Percentiles rank a stretch among this genome's conserved stretches.
phyloP scores from a whole-genome alignment of 768 basidiomycete species.

The Xerocomellus amylosporus region DNA sequence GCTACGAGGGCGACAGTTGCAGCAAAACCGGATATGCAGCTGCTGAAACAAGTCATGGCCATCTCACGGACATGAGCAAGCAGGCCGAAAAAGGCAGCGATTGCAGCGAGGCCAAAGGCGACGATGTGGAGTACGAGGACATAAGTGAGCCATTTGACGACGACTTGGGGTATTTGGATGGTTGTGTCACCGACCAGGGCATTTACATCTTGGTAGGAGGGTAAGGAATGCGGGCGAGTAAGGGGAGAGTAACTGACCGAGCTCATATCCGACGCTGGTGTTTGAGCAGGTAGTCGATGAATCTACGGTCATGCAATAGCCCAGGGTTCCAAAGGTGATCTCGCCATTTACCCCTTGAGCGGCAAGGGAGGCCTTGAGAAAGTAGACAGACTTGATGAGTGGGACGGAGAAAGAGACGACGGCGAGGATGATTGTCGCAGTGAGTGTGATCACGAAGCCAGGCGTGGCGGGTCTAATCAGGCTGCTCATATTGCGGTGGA shows the following conservation, averaged over 20 bases:
- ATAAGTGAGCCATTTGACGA: conserved; percentile 95
- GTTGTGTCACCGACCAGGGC: conserved; percentile 66
- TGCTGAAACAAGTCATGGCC: conserved; percentile 81
- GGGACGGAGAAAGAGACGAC: conserved; percentile 91
- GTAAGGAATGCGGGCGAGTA: conserved; percentile 4
- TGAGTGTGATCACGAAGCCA: conserved; percentile 78
- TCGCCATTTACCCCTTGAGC: conserved; percentile 48
- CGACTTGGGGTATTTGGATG: conserved; percentile 74
- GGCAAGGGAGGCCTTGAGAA: conserved; percentile 72
- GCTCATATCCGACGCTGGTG: conserved; percentile 81
- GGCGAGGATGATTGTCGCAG: conserved; percentile 76
- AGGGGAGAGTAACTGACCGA: conserved; percentile 53
- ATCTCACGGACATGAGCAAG: conserved; percentile 86
- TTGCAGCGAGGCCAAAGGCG: conserved; percentile 70
- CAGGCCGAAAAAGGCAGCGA: conserved; percentile 76
- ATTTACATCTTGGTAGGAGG: conserved; percentile 64
- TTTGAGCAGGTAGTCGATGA: conserved; percentile 69
- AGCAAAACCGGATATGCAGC: conserved; percentile 77
- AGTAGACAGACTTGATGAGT: conserved; percentile 82
- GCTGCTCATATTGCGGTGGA: conserved; percentile 46
- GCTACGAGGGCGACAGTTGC: conserved; percentile 77
- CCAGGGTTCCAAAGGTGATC: conserved; percentile 85
- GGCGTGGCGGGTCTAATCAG: conserved; percentile 83
- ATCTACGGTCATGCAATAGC: conserved; percentile 71
- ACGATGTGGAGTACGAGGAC: conserved; percentile 89